Conservation (phyloP, 352 stramenopile species). For the Pseudoperonospora humuli region DNA sequence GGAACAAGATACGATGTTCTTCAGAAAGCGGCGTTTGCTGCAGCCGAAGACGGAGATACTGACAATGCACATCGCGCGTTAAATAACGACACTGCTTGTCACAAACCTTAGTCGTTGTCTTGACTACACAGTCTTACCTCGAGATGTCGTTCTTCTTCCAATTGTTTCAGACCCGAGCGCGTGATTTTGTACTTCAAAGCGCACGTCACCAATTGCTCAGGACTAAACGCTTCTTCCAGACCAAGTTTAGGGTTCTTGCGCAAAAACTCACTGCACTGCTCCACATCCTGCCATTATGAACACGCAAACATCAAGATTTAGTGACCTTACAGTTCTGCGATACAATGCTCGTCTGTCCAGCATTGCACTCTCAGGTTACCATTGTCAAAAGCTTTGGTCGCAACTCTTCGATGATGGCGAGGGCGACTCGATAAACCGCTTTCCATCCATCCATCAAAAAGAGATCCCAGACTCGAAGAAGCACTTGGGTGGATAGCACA, state of each 20-base stretch:
- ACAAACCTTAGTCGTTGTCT: neutral
- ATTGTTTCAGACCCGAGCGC: slow-evolving; percentile 34
- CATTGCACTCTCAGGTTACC: slow-evolving; percentile 18
- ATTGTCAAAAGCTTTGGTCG: slow-evolving; percentile 46
- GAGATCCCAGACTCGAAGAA: slow-evolving; percentile 64
- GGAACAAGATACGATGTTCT: slow-evolving; percentile 67
- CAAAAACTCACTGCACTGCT: slow-evolving; percentile 66
- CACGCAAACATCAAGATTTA: neutral
- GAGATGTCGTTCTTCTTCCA: slow-evolving; percentile 65
- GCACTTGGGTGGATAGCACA: slow-evolving; percentile 31
- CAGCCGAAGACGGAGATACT: slow-evolving; percentile 69
- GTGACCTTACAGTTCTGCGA: neutral
- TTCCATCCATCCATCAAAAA: slow-evolving; percentile 77
- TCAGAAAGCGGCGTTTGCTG: slow-evolving; percentile 50
- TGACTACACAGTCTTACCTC: slow-evolving; percentile 29
- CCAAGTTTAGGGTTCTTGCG: slow-evolving; percentile 47
- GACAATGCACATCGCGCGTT: neutral
- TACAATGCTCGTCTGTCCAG: neutral
- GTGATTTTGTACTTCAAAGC: slow-evolving; percentile 67
- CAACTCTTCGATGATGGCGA: slow-evolving; percentile 56
- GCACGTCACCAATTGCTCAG: slow-evolving; percentile 32
- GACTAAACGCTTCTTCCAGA: slow-evolving; percentile 28
- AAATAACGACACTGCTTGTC: too few relatives aligned
- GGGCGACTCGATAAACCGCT: slow-evolving; percentile 56
- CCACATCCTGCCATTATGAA: slow-evolving; percentile 59